Evolutionary conservation across 176 grass and related monocot species (phyloP).

Genomic region (Bothriochloa decipiens): DNA sequence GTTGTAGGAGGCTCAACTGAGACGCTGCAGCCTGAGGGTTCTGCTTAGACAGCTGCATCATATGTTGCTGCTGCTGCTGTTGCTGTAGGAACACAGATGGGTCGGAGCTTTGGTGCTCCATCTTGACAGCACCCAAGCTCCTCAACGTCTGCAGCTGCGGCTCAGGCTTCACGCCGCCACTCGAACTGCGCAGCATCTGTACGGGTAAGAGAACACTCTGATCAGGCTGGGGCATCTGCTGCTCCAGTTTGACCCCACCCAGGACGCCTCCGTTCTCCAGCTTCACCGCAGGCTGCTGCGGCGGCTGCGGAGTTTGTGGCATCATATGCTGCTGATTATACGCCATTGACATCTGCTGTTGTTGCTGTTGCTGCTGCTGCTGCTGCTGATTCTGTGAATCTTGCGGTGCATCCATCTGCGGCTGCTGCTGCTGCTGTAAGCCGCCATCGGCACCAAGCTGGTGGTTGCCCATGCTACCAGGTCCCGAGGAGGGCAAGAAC

Average conservation of each 20-base stretch:
- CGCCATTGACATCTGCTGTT: conserved; percentile 46
- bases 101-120: conserved; percentile 69
- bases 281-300: conserved; percentile 52
- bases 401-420: conserved; percentile 44
- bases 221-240: conserved; percentile 61
- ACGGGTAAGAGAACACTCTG: conserved; percentile 41
- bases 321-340: conserved; percentile 66
- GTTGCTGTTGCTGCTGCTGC: conserved; percentile 39
- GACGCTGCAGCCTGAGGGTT: conserved; percentile 76
- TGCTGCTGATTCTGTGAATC: conserved; percentile 51
- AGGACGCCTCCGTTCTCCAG: conserved; percentile 58
- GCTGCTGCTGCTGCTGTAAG: conserved; percentile 43
- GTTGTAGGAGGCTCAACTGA: conserved; percentile 69
- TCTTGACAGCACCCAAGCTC: conserved; percentile 72
- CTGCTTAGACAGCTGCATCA: conserved; percentile 75
- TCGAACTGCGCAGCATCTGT: conserved; percentile 45
- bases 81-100: conserved; percentile 52
- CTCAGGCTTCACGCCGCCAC: conserved; percentile 56
- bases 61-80: conserved; percentile 60
- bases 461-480: conserved; percentile 50
- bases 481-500: conserved; percentile 51
- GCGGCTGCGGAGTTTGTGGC: conserved; percentile 41
- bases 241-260: conserved; percentile 74
- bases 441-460: conserved; percentile 41
- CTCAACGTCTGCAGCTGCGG: conserved; percentile 74